A percentile compares a stretch with the other conserved stretches of the same genome.
Conservation (phyloP, 805 yeast species). For the Suhomyces vadensis region DNA sequence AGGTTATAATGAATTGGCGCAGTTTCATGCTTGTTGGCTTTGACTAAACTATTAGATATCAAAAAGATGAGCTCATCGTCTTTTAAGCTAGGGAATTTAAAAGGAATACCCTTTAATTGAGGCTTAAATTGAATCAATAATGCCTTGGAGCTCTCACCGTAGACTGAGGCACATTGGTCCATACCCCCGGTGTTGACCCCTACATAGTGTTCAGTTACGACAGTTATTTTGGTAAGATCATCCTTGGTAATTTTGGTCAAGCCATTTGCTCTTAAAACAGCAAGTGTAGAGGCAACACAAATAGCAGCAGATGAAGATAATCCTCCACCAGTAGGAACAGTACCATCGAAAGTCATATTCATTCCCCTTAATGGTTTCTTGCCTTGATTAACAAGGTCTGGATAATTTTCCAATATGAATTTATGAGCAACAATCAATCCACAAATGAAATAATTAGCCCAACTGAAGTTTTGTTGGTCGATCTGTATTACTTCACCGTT, state of each 20-base stretch:
- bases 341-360: constrained; percentile 57
- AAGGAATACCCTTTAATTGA: constrained; percentile 51
- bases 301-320: constrained; percentile 73
- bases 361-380: constrained; percentile 44
- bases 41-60: constrained; percentile 62
- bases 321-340: constrained; percentile 74
- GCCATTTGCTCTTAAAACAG: constrained; percentile 56
- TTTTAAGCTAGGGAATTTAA: constrained; percentile 50
- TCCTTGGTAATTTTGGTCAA: constrained; percentile 43
- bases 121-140: constrained; percentile 64
- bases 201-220: constrained; percentile 65
- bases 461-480: constrained; percentile 50
- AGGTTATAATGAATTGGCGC: constrained; percentile 70
- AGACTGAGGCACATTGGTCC: constrained; percentile 75
- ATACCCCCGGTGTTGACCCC: constrained; percentile 81
- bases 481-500: constrained; percentile 46
- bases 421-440: constrained; percentile 61
- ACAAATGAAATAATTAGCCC: constrained; percentile 73
- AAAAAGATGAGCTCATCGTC: constrained; percentile 48
- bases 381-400: constrained; percentile 22
- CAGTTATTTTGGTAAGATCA: constrained; percentile 59
- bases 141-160: constrained; percentile 59
- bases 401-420: constrained; percentile 38
- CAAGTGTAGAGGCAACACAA: constrained; percentile 62
- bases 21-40: constrained; percentile 66